Conservation (phyloP, 345 rosid genomes). For the Eucalyptus curtisii region DNA sequence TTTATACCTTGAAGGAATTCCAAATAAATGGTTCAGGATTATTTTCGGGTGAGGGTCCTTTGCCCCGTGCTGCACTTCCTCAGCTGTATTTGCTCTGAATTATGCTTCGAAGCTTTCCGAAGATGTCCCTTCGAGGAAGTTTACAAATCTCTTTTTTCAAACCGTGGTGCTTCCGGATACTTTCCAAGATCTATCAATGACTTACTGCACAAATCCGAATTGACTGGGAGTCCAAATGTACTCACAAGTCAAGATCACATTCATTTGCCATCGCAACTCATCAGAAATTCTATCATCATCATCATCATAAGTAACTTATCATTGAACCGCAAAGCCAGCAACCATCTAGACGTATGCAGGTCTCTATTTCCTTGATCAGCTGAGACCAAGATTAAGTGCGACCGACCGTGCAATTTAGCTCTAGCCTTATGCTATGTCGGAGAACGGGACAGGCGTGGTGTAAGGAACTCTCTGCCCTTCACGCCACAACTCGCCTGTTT, state of each 20-base stretch:
- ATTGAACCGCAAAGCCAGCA: no score
- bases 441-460: not conserved
- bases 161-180: not conserved
- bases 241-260: not conserved
- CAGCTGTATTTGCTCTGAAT: not conserved
- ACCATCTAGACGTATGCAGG: not conserved
- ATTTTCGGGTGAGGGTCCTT: not conserved
- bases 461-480: no score
- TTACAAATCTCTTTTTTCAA: not conserved
- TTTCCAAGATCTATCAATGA: not conserved
- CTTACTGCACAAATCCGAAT: not conserved
- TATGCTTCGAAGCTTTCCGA: not conserved
- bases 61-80: not conserved
- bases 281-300: not conserved
- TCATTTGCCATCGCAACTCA: not conserved
- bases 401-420: not conserved
- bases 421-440: not conserved
- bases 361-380: not conserved
- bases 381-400: not conserved
- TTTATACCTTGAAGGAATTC: not conserved
- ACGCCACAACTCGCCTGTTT: no score
- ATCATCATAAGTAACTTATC: no score
- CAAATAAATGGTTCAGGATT: not conserved
- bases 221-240: not conserved
- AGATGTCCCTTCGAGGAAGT: not conserved